Evolutionary conservation across 352 stramenopile species (phyloP).

Genomic region (Pythium periplocum): DNA sequence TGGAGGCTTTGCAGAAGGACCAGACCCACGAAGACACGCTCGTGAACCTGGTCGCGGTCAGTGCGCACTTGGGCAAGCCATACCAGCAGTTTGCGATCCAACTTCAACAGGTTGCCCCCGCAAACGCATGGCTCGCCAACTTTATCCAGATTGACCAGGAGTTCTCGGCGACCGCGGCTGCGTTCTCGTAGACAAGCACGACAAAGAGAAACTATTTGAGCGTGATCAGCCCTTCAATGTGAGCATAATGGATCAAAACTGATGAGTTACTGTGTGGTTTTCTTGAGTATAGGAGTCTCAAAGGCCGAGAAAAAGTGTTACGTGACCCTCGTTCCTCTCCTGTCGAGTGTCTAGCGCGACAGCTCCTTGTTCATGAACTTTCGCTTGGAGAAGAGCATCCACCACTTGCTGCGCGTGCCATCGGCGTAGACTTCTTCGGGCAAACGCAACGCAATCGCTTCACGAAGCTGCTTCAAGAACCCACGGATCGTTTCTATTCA

Average conservation of each 20-base stretch:
- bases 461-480: slow-evolving; percentile 90
- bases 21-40: slow-evolving; percentile 89
- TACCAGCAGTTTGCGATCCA: slow-evolving; percentile 72
- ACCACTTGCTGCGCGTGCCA: slow-evolving; percentile 91
- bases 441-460: slow-evolving; percentile 74
- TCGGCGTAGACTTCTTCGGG: slow-evolving; percentile 84
- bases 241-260: not conserved
- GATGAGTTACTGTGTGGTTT: not conserved
- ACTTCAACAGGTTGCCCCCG: slow-evolving; percentile 69
- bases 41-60: slow-evolving; percentile 91
- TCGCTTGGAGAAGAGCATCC: slow-evolving; percentile 91
- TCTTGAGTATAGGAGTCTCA: no score
- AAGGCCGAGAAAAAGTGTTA: no score
- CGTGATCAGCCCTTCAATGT: no score
- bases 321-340: no score
- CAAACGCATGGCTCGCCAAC: slow-evolving; percentile 67
- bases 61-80: slow-evolving; percentile 87
- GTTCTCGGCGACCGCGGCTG: slow-evolving; percentile 60
- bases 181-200: slow-evolving; percentile 41
- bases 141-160: slow-evolving; percentile 61
- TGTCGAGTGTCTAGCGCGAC: slow-evolving; percentile 26
- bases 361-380: slow-evolving; percentile 95
- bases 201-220: not conserved
- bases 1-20: slow-evolving; percentile 85
- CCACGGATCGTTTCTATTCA: slow-evolving; percentile 68